Conservation (phyloP, 1,139 yeast species). For the Pichia terricola region DNA sequence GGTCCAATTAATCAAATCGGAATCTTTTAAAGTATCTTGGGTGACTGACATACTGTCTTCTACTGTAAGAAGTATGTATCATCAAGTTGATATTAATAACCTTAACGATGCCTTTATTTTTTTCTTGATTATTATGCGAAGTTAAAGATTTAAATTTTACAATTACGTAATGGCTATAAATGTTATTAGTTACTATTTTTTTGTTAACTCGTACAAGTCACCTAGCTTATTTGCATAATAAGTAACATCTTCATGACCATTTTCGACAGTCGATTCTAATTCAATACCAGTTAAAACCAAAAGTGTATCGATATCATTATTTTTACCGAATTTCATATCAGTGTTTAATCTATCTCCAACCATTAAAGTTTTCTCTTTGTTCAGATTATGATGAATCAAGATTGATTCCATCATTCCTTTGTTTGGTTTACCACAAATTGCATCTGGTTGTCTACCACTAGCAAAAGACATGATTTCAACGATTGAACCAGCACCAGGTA, state of each 20-base stretch:
- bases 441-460: conserved; percentile 57
- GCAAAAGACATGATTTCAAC: conserved; percentile 73
- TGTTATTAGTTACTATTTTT: no score
- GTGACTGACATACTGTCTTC: conserved; percentile 20
- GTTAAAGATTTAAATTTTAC: no score
- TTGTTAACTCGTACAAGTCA: conserved; percentile 37
- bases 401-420: conserved; percentile 87
- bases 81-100: no score
- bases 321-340: conserved; percentile 84
- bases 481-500: conserved; percentile 94
- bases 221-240: conserved; percentile 70
- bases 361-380: conserved; percentile 70
- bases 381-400: conserved; percentile 52
- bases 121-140: no score
- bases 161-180: no score
- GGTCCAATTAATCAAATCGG: conserved; percentile 81
- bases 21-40: conserved; percentile 20
- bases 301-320: conserved; percentile 76
- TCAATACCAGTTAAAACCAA: conserved; percentile 89
- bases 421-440: conserved; percentile 83
- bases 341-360: conserved; percentile 93
- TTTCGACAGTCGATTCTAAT: conserved; percentile 38
- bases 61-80: not conserved
- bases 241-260: conserved; percentile 45
- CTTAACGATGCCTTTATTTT: no score